A percentile compares a stretch with the other conserved stretches of the same genome.
Evolutionary conservation across 371 early-diverging fungal genomes (phyloP).

Genomic region (Lichtheimia corymbifera): DNA sequence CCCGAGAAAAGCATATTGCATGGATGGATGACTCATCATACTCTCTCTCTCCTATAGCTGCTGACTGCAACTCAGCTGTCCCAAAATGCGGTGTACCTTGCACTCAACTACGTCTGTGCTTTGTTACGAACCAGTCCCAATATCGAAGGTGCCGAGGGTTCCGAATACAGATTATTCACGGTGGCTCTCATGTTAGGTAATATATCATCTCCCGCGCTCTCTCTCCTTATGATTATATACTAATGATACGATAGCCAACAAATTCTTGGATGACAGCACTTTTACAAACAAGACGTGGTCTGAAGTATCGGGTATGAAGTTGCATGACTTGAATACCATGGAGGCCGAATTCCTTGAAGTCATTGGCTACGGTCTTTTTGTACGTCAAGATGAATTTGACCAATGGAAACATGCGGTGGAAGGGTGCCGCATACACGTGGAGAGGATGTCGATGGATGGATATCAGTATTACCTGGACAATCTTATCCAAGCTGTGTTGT

Average conservation of each 20-base stretch:
- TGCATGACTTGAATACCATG: slow-evolving; percentile 67
- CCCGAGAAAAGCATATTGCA: too few species aligned
- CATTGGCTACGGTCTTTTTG: slow-evolving; percentile 60
- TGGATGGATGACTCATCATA: background rate
- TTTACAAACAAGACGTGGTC: slow-evolving; percentile 76
- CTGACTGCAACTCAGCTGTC: slow-evolving; percentile 60
- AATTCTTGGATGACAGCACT: slow-evolving; percentile 70
- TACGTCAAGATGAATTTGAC: slow-evolving; percentile 57
- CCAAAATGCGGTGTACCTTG: slow-evolving; percentile 56
- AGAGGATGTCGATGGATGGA: slow-evolving; percentile 5
- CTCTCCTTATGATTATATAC: background rate
- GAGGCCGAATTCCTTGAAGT: slow-evolving; percentile 70
- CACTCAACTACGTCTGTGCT: slow-evolving; percentile 61
- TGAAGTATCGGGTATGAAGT: slow-evolving; percentile 66
- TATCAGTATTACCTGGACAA: slow-evolving; percentile 1
- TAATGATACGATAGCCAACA: slow-evolving; percentile 47
- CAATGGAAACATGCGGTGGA: slow-evolving; percentile 26
- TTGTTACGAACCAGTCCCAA: slow-evolving; percentile 58
- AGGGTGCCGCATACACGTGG: slow-evolving; percentile 7
- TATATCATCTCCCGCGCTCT: background rate
- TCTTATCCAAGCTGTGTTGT: slow-evolving; percentile 4
- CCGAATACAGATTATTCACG: slow-evolving; percentile 77
- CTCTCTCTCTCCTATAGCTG: slow-evolving; percentile 21
- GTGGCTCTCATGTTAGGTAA: slow-evolving; percentile 73
- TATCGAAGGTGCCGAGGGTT: slow-evolving; percentile 68